phyloP scores from a whole-genome alignment of 2,329 filamentous ascomycete genomes.

The Elsinoe ampelina region DNA sequence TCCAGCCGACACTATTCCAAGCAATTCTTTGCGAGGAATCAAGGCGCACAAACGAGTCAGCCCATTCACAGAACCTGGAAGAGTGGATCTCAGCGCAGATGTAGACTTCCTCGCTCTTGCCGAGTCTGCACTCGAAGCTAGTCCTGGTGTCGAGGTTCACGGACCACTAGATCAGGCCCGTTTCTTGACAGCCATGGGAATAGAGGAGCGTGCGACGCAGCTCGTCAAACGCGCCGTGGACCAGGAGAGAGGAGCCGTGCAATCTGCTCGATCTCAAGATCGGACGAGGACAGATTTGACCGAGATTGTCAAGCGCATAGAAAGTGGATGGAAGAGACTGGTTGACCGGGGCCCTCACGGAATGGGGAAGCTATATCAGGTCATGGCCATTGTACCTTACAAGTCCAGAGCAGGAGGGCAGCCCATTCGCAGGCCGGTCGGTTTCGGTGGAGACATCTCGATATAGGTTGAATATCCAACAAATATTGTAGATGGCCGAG shows the following conservation, averaged over 20 bases:
- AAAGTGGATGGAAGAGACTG: slow-evolving; percentile 68
- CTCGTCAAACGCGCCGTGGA: slow-evolving; percentile 44
- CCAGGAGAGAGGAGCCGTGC: slow-evolving; percentile 23
- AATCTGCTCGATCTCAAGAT: slow-evolving; percentile 20
- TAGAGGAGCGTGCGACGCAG: slow-evolving; percentile 63
- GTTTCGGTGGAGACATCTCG: slow-evolving; percentile 66
- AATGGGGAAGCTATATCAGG: slow-evolving; percentile 95
- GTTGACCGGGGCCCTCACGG: slow-evolving; percentile 74
- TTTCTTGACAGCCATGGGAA: slow-evolving; percentile 75
- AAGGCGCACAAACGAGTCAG: slow-evolving; percentile 64
- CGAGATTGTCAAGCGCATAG: slow-evolving; percentile 52
- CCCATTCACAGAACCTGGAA: slow-evolving; percentile 69
- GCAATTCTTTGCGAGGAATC: slow-evolving; percentile 87
- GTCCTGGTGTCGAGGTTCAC: slow-evolving; percentile 77
- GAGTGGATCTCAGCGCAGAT: slow-evolving; percentile 82
- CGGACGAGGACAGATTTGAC: slow-evolving; percentile 31
- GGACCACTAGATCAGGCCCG: slow-evolving; percentile 78
- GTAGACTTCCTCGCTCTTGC: slow-evolving; percentile 87
- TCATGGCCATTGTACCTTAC: slow-evolving; percentile 72
- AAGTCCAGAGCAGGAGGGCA: slow-evolving; percentile 48
- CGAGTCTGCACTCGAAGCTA: slow-evolving; percentile 67
- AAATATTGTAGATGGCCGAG: background rate
- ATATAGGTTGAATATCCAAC: slow-evolving; percentile 1
- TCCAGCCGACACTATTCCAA: slow-evolving; percentile 64
- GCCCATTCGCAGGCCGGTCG: slow-evolving; percentile 67